Evolutionary conservation across 176 grass and related monocot genomes (phyloP), one percentile per base, ranked within the genome.

Genomic region (Oryza coarctata): DNA sequence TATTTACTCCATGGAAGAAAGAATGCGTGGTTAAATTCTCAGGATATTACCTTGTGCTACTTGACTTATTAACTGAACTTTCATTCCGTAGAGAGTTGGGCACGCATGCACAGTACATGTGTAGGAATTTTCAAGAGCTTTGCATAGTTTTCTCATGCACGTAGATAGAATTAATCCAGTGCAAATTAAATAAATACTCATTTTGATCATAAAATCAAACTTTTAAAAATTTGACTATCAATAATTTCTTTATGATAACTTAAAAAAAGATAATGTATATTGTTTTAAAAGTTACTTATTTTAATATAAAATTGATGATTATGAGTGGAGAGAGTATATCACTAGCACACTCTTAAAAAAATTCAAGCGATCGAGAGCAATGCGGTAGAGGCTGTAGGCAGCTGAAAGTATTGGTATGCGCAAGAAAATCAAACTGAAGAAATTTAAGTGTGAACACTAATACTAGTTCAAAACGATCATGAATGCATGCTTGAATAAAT

Each of bases 41-140:
- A 34, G 43, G 7, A 25, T 68, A 80, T 22, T 0, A 79, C 63
- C 28, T 45, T 13, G 22, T 28, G 32, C 30, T 55, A 55, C 77
- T 33, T 49, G 77, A 80, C 64, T 69, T 57, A 57, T 70, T 57
- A 39, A 34, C 57, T 71, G 79, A 81, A 81, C 6, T 18, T n/a
- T 7, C 22, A 12, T 26, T 22, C 2, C 18, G 41, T 80, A 35
- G 10, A 36, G 31, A 26, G 38, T 65, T 18, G 1, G 28, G 14
- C 65, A 20, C 17, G 15, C 17, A 50, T 7, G 31, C 68, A 69
- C 77, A 52, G 13, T 13, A 47, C 29, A 65, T 65, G 47, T 20
- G 20, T 7, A 50, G 5, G 15, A 50, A 50, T n/a, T 57, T 25
- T 60, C 3, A 23, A 60, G 55, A 60, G 55, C 55, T 58, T 58